Base-by-base conservation (phyloP, 306 rosid genomes). In the Astragalus glycyphyllos region DNA sequence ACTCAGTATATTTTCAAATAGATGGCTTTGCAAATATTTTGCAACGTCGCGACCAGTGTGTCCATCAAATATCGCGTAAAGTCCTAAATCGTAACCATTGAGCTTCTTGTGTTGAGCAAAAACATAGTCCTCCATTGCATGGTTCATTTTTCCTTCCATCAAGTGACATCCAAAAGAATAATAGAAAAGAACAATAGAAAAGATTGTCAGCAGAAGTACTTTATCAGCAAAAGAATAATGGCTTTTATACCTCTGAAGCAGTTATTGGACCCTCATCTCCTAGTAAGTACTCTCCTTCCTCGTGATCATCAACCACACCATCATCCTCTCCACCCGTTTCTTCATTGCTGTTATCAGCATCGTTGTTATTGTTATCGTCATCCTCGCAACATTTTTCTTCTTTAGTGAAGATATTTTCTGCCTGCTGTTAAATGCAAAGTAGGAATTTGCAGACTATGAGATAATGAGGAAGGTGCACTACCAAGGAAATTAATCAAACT, bases 11-110 rank as follows among this genome's bases (percentile, higher is more conserved):
- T 82, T 81, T 55, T 81, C 80, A 62, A 87, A 87, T 15, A 87
- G 80, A 76, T 87, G 90, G 68, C 58, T 38, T 71, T 80, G 96
- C 80, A 85, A 78, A 60, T 81, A 84, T 16, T 82, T 81, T 16
- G 92, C 87, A 44, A 85, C 92, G 56, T 71, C 78, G 16, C 35
- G 77, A 46, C 90, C 89, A 1, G 90, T 66, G 17, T 87, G 91
- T 57, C 89, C 92, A 42, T 85, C 84, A 53, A 87, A 90, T 66
- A 87, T 87, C 69, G 89, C 92, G 59, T 77, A 90, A 9, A 88
- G 58, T 26, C 86, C 87, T 40, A 85, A 74, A 14, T 85, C 83
- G 58, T 65, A 53, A n/a, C 84, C 85, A 12, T 81, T 75, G 58
- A 83, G 66, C 34, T 65, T 72, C 76, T 41, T 80, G 29, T 59